Base-by-base conservation (phyloP, 169 alveolate genomes). In the Cystoisospora suis region DNA sequence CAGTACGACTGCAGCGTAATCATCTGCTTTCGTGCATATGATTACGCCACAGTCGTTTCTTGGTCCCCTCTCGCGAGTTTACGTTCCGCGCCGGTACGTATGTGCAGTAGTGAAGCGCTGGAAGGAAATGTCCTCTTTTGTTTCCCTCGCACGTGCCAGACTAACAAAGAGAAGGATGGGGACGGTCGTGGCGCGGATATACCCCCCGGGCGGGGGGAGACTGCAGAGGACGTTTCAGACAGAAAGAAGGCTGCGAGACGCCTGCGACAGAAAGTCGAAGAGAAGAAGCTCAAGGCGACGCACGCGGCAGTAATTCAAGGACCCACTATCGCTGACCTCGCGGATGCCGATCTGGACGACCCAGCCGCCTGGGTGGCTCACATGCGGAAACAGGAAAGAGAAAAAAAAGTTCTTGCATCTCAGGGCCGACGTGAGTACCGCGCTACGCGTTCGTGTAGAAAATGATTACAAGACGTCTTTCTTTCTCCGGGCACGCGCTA, bases 281-380 rank as follows among this genome's bases (percentile, higher is more conserved):
- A 45, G 87, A 17, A 32, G 42, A 77, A n/a, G 69, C 7, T 59
- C 47, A 42, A 46, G 34, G 87, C 69, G 34, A n/a, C 40, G 49
- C 87, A 77, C 45, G 65, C 87, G 1, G 70, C 69, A 7, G 1
- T 77, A 40, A 77, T 45, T 7, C 34, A 12, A 3, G 87, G 87
- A 1, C 70, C 40, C 44, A 45, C 87, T 20, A 27, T 77, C 44
- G 87, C 49, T 4, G 59, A 42, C 27, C 42, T 27, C 12, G 53
- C 44, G 17, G 88, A 49, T 32, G 70, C 29, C 32, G 88, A 80
- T 15, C 12, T n/a, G 32, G 47, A 23, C 53, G 88, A 80, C 44
- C 75, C 88, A 7, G 75, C 75, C 3, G 75, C 72, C 75, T 80
- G 88, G 88, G 49, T 80, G 32, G 70, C 88, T 3, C 72, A 38